Evolutionary conservation across 2,329 filamentous ascomycete species (phyloP), one percentile per base, ranked within the genome.

Genomic region (Cryphonectria japonica): DNA sequence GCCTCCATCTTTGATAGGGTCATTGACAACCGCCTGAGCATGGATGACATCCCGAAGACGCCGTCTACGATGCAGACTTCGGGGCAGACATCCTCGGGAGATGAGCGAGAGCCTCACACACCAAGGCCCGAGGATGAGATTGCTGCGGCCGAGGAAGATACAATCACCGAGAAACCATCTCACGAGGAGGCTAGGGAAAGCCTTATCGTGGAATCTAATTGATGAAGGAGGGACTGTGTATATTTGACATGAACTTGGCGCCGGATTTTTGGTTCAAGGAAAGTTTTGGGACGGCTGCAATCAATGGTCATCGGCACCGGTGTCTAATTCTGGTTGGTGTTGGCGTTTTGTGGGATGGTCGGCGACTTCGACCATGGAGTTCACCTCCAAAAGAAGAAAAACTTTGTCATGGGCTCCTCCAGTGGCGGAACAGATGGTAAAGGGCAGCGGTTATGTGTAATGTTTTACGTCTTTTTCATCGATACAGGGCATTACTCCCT

Each of bases 81-180:
- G 9, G 76, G 74, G 8, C 72, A 72, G 8, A 72, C 72, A 11
- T 78, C 77, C 0, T 77, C 76, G 0, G 73, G 74, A 1, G 77
- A 77, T 7, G 77, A 77, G 4, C 73, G 70, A 16, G 77, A 78
- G 66, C 77, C 77, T 3, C 76, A 57, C n/a, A 78, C 77, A 19
- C 77, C 77, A 16, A 73, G 71, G 50, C 74, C 73, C 39, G 74
- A 75, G 32, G 72, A 64, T n/a, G 75, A 73, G 19, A 70, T 74
- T 60, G 39, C 43, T 46, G 8, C 66, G 46, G 43, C 29, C 32
- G 59, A 61, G 57, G 64, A 72, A 43, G 71, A 70, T 29, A 67
- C 34, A 19, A 11, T 59, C 34, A 29, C 59, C 3, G 59, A 72
- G 59, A 70, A 69, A 66, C 26, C 63, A 34, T 43, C 70, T 19